phyloP scores from a whole-genome alignment of 2,329 filamentous ascomycete genomes.

The Paracorniculantispora psalliotae region DNA sequence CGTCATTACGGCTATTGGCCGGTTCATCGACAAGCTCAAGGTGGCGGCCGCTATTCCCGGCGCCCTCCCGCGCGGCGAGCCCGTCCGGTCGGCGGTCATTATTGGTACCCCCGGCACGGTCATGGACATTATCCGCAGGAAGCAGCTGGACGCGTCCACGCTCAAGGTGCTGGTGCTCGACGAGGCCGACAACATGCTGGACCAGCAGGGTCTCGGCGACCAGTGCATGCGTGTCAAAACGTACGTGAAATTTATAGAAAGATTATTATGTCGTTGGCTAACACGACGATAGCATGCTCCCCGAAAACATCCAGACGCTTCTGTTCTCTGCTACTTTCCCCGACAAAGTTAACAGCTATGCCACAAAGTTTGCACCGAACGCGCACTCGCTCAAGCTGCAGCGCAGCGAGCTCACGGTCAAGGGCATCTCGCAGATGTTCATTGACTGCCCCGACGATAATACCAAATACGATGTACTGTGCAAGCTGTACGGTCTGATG shows the following conservation, averaged over 20 bases:
- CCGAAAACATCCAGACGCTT: constrained; percentile 73
- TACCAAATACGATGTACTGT: constrained; percentile 82
- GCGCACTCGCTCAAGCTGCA: constrained; percentile 84
- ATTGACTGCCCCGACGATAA: constrained; percentile 82
- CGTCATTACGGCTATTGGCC: constrained; percentile 78
- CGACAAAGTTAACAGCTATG: constrained; percentile 77
- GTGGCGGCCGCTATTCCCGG: constrained; percentile 83
- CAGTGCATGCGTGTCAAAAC: constrained; percentile 87
- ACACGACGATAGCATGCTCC: constrained; percentile 56
- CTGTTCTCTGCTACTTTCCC: constrained; percentile 96
- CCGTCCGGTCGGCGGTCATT: constrained; percentile 71
- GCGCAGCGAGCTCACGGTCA: constrained; percentile 88
- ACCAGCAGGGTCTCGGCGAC: constrained; percentile 89
- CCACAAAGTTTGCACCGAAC: constrained; percentile 75
- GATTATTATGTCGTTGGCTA: too few relatives aligned
- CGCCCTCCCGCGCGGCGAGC: constrained; percentile 60
- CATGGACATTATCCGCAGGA: constrained; percentile 75
- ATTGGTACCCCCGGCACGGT: constrained; percentile 94
- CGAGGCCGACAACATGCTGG: constrained; percentile 98
- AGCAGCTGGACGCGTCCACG: constrained; percentile 64
- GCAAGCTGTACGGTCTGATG: constrained; percentile 92
- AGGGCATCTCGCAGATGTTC: constrained; percentile 96
- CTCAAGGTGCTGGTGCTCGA: constrained; percentile 86
- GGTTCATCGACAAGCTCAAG: constrained; percentile 70
- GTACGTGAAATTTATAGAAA: constrained; percentile 41